These are phyloP conservation scores for Boletus semigastroideus DNA, from an alignment of 1,284 basidiomycete genomes.

Conservation along the genomic window DNA sequence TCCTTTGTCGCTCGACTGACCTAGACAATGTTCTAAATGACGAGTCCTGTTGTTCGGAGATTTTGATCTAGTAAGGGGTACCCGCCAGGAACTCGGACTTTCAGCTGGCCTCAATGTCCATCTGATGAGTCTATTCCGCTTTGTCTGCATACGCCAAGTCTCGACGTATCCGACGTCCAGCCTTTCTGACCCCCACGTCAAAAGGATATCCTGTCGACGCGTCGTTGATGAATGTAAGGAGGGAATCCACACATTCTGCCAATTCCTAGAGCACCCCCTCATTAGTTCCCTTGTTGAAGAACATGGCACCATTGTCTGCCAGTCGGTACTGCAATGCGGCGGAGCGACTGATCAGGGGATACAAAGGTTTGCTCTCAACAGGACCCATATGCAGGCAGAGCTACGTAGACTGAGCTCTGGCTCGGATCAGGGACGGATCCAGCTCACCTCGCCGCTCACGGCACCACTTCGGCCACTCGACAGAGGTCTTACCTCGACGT, in stretches of 20 bases:
- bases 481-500: conserved; percentile 67
- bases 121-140: no score
- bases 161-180: no score
- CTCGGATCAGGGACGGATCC: not conserved
- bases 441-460: conserved; percentile 68
- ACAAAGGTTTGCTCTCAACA: conserved; percentile 33
- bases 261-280: conserved; percentile 52
- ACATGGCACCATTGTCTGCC: conserved; percentile 58
- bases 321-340: conserved; percentile 67
- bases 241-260: no score
- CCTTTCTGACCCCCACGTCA: no score
- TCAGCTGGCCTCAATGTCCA: no score
- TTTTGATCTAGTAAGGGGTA: no score
- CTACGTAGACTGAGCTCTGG: conserved; percentile 35
- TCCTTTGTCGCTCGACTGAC: no score
- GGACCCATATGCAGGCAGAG: conserved; percentile 61
- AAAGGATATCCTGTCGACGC: no score
- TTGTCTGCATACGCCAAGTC: no score
- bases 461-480: conserved; percentile 70
- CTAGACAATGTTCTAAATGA: no score
- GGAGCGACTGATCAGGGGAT: conserved; percentile 48
- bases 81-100: no score
- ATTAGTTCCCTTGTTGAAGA: conserved; percentile 71
- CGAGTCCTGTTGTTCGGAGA: no score
- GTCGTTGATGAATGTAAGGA: not conserved